Conservation (phyloP, 2,329 filamentous ascomycete species). For the Ceratocystis alfenasii region DNA sequence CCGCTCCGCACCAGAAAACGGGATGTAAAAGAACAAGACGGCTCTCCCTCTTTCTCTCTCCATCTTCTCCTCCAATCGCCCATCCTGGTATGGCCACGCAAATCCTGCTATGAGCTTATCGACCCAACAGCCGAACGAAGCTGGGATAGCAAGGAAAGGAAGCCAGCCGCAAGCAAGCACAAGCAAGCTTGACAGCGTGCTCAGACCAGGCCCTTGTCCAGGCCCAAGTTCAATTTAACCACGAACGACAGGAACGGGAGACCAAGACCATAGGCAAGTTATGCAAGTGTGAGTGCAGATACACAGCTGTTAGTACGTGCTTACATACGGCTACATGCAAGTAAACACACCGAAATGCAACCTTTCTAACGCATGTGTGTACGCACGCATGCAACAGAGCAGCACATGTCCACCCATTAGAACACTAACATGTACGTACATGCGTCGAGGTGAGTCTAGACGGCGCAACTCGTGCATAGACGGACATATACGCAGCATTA, state of each 20-base stretch:
- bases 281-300: neutral
- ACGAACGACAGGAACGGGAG: neutral
- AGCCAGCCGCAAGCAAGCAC: neutral
- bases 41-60: neutral
- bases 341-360: neutral
- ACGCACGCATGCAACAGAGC: too few species aligned
- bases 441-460: too few species aligned
- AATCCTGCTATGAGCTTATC: conserved; percentile 6
- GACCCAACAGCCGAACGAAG: neutral
- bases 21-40: neutral
- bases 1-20: neutral
- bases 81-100: neutral
- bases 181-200: conserved; percentile 3
- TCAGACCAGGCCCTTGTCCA: neutral
- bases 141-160: neutral
- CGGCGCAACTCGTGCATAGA: too few species aligned
- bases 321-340: neutral
- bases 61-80: neutral
- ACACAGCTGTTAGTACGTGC: neutral
- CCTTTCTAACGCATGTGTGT: neutral
- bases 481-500: too few species aligned
- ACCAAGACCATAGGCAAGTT: neutral
- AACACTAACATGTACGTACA: too few species aligned
- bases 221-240: neutral
- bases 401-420: too few species aligned